Percentiles rank a stretch among this genome's conserved stretches.
phyloP scores from a whole-genome alignment of 1,284 basidiomycete genomes.

The Ganoderma sp. region DNA sequence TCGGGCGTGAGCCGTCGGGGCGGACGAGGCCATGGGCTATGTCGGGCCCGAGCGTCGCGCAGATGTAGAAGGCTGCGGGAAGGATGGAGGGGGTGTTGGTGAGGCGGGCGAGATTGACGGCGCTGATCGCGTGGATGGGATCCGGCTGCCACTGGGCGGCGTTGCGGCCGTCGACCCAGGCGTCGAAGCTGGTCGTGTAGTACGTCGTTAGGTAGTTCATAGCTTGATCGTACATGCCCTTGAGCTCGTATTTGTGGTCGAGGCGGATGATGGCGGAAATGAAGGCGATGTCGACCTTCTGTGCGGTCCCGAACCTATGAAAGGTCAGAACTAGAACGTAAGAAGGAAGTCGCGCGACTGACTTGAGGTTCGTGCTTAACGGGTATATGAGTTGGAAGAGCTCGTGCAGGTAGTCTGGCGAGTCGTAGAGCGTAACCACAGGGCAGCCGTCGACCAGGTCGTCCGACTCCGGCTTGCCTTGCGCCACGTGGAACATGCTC shows the following conservation, averaged over 20 bases:
- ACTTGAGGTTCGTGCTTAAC: conserved; percentile 9
- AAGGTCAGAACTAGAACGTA: neutral
- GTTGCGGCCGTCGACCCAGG: conserved; percentile 11
- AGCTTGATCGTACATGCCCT: conserved; percentile 15
- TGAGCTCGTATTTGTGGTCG: conserved; percentile 27
- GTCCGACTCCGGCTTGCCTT: conserved; percentile 19
- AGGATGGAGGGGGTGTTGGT: conserved; percentile 19
- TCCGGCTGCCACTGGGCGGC: conserved; percentile 12
- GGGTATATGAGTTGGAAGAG: conserved; percentile 20
- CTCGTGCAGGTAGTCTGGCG: conserved; percentile 18
- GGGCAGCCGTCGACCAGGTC: conserved; percentile 26
- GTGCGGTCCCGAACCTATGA: neutral
- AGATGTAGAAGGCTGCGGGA: conserved; percentile 22
- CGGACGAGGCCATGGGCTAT: conserved; percentile 14
- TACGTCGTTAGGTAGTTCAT: conserved; percentile 15
- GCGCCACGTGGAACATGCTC: conserved; percentile 30
- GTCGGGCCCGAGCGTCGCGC: conserved; percentile 17
- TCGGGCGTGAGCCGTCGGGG: conserved; percentile 20
- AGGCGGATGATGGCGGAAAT: conserved; percentile 23
- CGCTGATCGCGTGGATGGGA: conserved; percentile 22
- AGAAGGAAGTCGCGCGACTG: neutral
- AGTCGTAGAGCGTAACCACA: conserved; percentile 28
- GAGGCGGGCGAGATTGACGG: conserved; percentile 23
- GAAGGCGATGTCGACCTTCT: conserved; percentile 15
- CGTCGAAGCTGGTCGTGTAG: conserved; percentile 20